Evolutionary conservation across 805 yeast genomes (phyloP).

Genomic region (Isabelozyma rhagii): DNA sequence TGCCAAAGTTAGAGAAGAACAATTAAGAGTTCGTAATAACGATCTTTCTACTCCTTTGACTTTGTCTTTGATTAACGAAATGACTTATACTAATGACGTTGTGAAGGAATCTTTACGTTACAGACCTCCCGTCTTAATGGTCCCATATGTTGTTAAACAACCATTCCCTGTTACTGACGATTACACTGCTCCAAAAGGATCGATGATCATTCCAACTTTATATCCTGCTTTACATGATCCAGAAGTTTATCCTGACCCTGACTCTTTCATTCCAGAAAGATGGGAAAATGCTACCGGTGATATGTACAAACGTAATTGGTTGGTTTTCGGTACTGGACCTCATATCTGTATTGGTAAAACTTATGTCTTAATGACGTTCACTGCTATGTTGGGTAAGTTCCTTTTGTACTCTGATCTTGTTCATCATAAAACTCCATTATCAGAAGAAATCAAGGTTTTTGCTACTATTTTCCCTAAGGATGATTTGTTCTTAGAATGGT

Average conservation of each 20-base stretch:
- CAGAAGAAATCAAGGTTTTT: constrained; percentile 92
- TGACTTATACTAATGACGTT: constrained; percentile 86
- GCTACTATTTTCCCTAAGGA: constrained; percentile 98
- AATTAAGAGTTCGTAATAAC: constrained; percentile 73
- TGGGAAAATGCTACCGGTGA: constrained; percentile 84
- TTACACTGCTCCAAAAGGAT: constrained; percentile 93
- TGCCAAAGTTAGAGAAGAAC: constrained; percentile 87
- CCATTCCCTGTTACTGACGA: constrained; percentile 76
- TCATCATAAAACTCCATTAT: constrained; percentile 77
- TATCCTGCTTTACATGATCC: constrained; percentile 98
- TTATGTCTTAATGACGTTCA: constrained; percentile 86
- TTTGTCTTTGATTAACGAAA: constrained; percentile 74
- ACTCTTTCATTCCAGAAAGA: constrained; percentile 92
- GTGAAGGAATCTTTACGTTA: constrained; percentile 90
- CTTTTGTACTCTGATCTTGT: constrained; percentile 74
- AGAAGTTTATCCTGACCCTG: constrained; percentile 93
- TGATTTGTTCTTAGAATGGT: constrained; percentile 79
- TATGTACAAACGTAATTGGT: constrained; percentile 84
- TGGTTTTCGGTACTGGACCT: constrained; percentile 96
- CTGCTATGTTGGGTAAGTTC: constrained; percentile 89
- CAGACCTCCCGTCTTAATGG: constrained; percentile 98
- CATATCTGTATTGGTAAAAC: constrained; percentile 95
- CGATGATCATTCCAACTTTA: constrained; percentile 94
- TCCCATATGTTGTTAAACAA: constrained; percentile 90
- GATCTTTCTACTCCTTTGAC: constrained; percentile 62